phyloP scores from a whole-genome alignment of 139 green algal genomes.

The Yamagishiella unicocca region DNA sequence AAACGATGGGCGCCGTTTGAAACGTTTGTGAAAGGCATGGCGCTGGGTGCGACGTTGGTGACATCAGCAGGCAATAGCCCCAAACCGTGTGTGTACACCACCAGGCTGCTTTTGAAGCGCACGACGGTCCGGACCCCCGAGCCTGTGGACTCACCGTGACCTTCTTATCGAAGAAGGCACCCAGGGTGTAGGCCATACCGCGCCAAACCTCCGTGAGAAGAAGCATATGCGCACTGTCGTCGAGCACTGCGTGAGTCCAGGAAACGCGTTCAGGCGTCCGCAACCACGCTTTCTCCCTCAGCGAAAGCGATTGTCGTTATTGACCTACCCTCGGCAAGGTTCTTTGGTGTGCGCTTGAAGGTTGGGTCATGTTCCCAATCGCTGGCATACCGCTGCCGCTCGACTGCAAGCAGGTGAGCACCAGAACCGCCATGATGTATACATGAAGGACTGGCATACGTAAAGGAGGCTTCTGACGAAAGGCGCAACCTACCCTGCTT shows the following conservation, averaged over 20 bases:
- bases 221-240: constrained; percentile 93
- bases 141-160: constrained; percentile 83
- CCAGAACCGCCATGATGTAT: background rate
- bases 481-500: constrained; percentile 57
- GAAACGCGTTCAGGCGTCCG: background rate
- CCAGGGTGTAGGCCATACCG: constrained; percentile 92
- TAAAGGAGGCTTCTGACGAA: background rate
- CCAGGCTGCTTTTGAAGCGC: background rate
- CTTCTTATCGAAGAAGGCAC: constrained; percentile 97
- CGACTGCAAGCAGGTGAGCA: no score
- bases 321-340: constrained; percentile 63
- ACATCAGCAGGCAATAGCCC: no score
- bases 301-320: no score
- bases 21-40: no score
- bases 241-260: constrained; percentile 78
- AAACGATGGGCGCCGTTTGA: no score
- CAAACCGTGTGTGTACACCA: background rate
- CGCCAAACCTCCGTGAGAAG: constrained; percentile 97
- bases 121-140: background rate
- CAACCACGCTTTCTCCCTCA: background rate
- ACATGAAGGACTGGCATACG: background rate
- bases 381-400: constrained; percentile 56
- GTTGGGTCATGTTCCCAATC: constrained; percentile 71
- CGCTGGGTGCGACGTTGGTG: no score
- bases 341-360: constrained; percentile 70